Base-by-base conservation (phyloP, 495 filamentous ascomycete species). In the Penicillium ochrochloron region DNA sequence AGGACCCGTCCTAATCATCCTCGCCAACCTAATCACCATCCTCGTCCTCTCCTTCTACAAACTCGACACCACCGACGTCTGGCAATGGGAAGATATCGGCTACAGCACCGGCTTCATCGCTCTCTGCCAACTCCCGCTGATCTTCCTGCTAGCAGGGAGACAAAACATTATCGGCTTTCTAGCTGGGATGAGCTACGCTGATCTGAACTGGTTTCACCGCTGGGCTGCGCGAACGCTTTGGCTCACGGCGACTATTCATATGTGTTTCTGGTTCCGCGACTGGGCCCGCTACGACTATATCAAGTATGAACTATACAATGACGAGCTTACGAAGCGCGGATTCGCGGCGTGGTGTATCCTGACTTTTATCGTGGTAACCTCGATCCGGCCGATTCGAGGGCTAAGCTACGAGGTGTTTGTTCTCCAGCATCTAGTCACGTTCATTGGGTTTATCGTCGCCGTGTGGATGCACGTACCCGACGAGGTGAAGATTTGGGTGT, bases 171-270 rank as follows among this genome's bases (percentile, higher is more conserved):
- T 94, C 41, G 90, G 90, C 3, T 77, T 83, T 29, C 73, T 94
- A 17, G 82, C 83, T 8, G 92, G 91, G 5, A 85, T 83, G 37
- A 88, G 87, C 59, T 87, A 95, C 63, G 89, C 92, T 75, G 81
- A 89, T 17, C 73, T 96, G 54, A 94, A 94, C 68, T 94, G 91
- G 92, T 82, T 93, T 57, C 92, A 96, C 70, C 83, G 92, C 61
- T 94, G 92, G 91, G 84, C 88, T 14, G 84, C 89, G 1, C 85
- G 92, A 19, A 90, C 86, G 39, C 80, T 95, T 68, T 88, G 93
- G 59, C 73, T 94, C 19, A 92, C 89, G 0, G 85, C 85, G 0
- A 89, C 90, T 1, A 83, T 94, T 8, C 92, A 96, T 68, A 85
- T 91, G 65, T 86, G 82, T 37, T 88, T 90, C 68, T 95, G 90